These are phyloP conservation scores for Cyamopsis tetragonoloba DNA, from an alignment of 306 rosid species.

Conservation along the genomic window DNA sequence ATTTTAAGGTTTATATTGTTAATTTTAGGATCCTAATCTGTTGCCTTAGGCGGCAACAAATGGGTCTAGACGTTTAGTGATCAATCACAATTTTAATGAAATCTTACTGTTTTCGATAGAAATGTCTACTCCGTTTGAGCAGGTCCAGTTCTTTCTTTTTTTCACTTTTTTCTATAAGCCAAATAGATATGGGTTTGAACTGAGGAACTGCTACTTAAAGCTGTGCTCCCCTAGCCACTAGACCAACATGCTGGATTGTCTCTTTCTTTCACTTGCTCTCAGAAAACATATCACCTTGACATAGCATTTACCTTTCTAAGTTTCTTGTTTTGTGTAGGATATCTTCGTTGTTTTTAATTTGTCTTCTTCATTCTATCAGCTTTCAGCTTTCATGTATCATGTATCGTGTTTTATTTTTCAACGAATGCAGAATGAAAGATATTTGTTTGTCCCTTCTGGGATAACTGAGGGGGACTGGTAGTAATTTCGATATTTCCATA, in stretches of 20 bases:
- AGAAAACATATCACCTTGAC: not conserved
- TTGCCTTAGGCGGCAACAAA: not conserved
- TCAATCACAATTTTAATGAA: not conserved
- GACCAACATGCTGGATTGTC: no score
- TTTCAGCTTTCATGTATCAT: conserved; percentile 11
- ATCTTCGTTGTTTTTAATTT: not conserved
- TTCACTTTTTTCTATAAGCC: no score
- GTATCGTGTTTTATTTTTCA: conserved; percentile 13
- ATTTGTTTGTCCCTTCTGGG: conserved; percentile 6
- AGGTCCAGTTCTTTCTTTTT: no score
- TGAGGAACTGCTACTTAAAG: no score
- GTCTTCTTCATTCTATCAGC: conserved; percentile 1
- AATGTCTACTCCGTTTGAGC: not conserved
- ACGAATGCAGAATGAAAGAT: not conserved
- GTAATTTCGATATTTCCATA: conserved; percentile 16
- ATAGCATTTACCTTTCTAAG: not conserved
- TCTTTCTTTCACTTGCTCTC: not conserved
- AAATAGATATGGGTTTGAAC: no score
- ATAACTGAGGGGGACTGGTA: conserved; percentile 6
- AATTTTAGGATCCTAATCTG: not conserved
- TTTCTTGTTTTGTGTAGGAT: conserved; percentile 4
- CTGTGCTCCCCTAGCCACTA: no score
- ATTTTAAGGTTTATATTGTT: not conserved
- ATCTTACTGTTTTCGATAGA: not conserved
- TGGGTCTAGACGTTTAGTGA: not conserved